Conservation (phyloP, 1,284 basidiomycete species). For the Cutaneotrichosporon sp. region DNA sequence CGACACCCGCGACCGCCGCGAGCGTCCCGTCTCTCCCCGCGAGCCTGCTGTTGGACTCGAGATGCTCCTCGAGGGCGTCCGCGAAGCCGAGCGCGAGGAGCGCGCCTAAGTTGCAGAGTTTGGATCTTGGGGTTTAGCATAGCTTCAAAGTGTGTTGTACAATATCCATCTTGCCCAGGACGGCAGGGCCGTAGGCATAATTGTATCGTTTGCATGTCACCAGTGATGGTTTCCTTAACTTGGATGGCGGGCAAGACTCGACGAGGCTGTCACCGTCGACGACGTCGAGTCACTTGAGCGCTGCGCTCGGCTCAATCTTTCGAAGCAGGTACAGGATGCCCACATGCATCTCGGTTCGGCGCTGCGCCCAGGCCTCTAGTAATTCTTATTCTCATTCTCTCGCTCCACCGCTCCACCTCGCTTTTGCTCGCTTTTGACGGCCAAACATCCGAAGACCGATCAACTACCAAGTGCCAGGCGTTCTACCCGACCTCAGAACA, state of each 20-base stretch:
- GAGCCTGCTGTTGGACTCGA: conserved; percentile 22
- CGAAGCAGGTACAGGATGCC: no score
- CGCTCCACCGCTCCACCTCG: no score
- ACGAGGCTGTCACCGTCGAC: background rate
- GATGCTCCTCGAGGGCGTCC: conserved; percentile 30
- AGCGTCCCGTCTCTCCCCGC: conserved; percentile 10
- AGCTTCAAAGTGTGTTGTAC: background rate
- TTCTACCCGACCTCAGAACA: no score
- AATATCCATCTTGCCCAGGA: no score
- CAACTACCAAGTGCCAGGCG: no score
- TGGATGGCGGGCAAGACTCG: background rate
- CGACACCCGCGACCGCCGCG: conserved; percentile 7
- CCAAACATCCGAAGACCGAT: no score
- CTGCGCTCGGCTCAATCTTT: no score
- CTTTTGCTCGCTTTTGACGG: no score
- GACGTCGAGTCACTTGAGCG: background rate
- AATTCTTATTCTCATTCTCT: no score
- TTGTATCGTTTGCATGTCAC: conserved; percentile 1
- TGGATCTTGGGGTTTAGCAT: background rate
- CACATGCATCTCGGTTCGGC: no score
- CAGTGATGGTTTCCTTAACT: background rate
- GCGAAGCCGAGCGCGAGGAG: conserved; percentile 29
- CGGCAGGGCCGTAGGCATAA: background rate
- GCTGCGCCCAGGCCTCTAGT: no score
- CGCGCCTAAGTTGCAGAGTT: conserved; percentile 10